These are phyloP conservation scores for Lactifluus hygrophoroides DNA, from an alignment of 768 basidiomycete species.

Conservation along the genomic window DNA sequence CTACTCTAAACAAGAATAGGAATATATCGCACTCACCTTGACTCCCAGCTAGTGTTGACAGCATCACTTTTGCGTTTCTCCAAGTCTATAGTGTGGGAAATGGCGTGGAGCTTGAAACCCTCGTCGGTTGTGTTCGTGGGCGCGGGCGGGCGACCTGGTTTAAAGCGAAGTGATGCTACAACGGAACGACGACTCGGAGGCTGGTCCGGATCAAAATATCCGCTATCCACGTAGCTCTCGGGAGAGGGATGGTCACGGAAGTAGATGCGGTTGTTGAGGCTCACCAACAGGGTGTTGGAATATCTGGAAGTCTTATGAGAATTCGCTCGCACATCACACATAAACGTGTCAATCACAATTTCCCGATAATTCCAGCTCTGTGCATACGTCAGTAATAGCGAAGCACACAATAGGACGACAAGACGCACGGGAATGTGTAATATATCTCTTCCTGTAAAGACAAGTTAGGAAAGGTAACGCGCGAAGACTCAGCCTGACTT, in stretches of 20 bases:
- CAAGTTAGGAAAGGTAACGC: background rate
- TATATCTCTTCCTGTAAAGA: constrained; percentile 8
- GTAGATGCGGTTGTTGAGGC: constrained; percentile 22
- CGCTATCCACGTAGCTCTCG: background rate
- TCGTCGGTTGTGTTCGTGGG: background rate
- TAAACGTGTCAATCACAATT: constrained; percentile 8
- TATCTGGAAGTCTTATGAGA: constrained; percentile 4
- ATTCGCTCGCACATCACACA: background rate
- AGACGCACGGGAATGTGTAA: constrained; percentile 10
- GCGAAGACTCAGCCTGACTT: background rate
- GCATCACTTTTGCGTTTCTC: background rate
- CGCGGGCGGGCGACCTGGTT: background rate
- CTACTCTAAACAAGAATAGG: too few species aligned
- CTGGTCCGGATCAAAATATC: background rate
- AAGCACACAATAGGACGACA: background rate
- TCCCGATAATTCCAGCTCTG: constrained; percentile 21
- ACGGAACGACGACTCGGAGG: background rate
- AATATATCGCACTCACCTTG: background rate
- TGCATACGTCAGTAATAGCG: background rate
- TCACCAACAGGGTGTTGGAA: constrained; percentile 24
- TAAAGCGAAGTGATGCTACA: background rate
- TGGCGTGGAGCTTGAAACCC: background rate
- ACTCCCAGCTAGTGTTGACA: background rate
- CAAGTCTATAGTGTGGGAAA: background rate
- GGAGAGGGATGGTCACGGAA: constrained; percentile 5